Evolutionary conservation across 345 rosid species (phyloP).

Genomic region (Salix brachista): DNA sequence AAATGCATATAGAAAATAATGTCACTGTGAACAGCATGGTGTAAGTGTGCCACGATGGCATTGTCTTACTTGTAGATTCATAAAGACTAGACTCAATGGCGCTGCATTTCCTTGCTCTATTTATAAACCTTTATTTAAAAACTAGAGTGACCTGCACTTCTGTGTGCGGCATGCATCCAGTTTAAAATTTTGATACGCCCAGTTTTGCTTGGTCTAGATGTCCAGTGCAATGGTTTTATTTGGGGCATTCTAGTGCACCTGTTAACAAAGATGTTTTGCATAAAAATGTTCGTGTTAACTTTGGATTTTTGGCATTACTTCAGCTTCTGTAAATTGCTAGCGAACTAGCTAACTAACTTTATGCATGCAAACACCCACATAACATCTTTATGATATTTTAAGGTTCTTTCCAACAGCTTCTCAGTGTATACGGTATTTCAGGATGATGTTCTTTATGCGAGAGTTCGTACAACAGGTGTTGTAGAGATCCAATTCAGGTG

Average conservation of each 20-base stretch:
- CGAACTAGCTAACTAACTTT: neutral
- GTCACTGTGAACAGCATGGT: neutral
- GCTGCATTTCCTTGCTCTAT: neutral
- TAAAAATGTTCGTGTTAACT: neutral
- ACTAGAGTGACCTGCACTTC: neutral
- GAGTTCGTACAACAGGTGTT: conserved; percentile 97
- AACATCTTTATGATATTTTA: neutral
- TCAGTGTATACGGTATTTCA: conserved; percentile 23
- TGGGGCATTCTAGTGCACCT: neutral
- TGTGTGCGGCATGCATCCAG: neutral
- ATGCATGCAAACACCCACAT: neutral
- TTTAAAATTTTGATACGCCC: neutral
- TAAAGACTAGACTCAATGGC: neutral
- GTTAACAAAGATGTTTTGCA: neutral
- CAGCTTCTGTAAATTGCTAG: neutral
- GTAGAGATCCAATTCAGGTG: conserved; percentile 99
- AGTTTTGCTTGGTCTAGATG: neutral
- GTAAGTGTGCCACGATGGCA: no score
- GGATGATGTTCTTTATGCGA: conserved; percentile 95
- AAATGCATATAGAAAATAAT: neutral
- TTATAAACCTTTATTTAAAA: neutral
- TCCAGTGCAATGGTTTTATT: neutral
- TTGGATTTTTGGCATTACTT: neutral
- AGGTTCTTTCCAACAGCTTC: conserved; percentile 4
- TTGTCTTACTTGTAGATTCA: neutral